Base-by-base conservation (phyloP, 78 protist genomes). In the Blattamonas nauphoetae region DNA sequence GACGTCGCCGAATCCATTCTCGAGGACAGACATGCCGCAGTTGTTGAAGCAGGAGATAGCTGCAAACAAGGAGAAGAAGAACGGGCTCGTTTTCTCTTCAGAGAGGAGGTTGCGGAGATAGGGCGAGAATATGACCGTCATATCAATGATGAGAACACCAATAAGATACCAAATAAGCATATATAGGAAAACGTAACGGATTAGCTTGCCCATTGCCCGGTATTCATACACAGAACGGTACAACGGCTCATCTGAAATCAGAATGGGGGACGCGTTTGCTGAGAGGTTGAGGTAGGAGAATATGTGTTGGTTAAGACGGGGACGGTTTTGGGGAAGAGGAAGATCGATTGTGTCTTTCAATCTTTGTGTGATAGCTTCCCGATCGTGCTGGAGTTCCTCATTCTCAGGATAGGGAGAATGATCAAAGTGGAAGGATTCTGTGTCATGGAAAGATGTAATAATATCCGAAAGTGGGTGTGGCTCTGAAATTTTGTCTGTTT, bases 31-130 rank as follows among this genome's bases (percentile, higher is more conserved):
- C 29, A 86, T 4, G 42, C 88, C 88, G 81, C 45, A 5, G 79
- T 86, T 86, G 45, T 78, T 86, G 78, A 55, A 86, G 79, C 82
- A 43, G 41, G 88, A 86, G 83, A 86, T 63, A 42, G 83, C 33
- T 1, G 29, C 45, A 1, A 71, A 71, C 81, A 86, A 3, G 4
- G 83, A 41, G 45, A 63, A 45, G 38, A 2, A 45, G 41, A 36
- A 2, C 36, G 85, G 85, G 29, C 36, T 4, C 29, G 2, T 41
- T 6, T 41, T 5, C 45, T 1, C 29, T 6, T 34, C 1, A 11
- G 1, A 6, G 42, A n/a, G 34, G 45, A 81, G 1, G 45, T 2
- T 5, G 45, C 1, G 85, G 41, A 41, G 1, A 11, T 42, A 1
- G 36, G 32, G 32, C 1, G 34, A 35, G 41, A 11, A 5, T n/a